Evolutionary conservation across 495 filamentous ascomycete genomes (phyloP), one percentile per base, ranked within the genome.

Genomic region (Neurospora terricola): DNA sequence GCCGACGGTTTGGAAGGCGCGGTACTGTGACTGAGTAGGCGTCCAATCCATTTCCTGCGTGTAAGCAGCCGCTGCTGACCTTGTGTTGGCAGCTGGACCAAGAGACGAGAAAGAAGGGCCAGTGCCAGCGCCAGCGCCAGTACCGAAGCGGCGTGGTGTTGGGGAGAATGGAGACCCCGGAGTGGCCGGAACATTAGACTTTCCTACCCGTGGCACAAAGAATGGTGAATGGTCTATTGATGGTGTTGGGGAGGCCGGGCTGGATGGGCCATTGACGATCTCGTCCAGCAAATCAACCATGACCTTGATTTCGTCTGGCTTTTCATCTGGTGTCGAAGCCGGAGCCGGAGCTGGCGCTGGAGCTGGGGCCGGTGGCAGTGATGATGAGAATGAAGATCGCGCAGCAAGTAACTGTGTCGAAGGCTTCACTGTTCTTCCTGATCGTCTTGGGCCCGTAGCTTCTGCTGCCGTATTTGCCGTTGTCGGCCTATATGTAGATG

Each of bases 21-120:
- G 83, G 77, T 86, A 76, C 68, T 79, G 83, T 23, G 88, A 86
- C 30, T 81, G 78, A 12, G 90, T 89, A 3, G 93, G 93, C 27
- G 90, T 88, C 93, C 93, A 97, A 73, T 97, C 93, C 93, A 97
- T 97, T 70, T 84, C 82, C 48, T 90, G 83, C 11, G 79, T 80
- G 75, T 88, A 85, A 12, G 78, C 72, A 21, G 70, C 16, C 30
- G 69, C 8, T 37, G 42, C 3, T 30, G 71, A 27, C n/a, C 54
- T 66, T 66, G 54, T 66, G 54, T 66, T 30, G 23, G 54, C 54
- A 34, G 18, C 23, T 48, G 62, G 37, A 43, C 37, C 30, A n/a
- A 70, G 30, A 72, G 54, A 11, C 45, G 72, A 69, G 54, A 66
- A 66, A 71, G 45, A 14, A 62, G 71, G 8, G 30, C 54, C 38